Conservation (phyloP, 73 alveolate species). For the Symbiodinium pilosum region DNA sequence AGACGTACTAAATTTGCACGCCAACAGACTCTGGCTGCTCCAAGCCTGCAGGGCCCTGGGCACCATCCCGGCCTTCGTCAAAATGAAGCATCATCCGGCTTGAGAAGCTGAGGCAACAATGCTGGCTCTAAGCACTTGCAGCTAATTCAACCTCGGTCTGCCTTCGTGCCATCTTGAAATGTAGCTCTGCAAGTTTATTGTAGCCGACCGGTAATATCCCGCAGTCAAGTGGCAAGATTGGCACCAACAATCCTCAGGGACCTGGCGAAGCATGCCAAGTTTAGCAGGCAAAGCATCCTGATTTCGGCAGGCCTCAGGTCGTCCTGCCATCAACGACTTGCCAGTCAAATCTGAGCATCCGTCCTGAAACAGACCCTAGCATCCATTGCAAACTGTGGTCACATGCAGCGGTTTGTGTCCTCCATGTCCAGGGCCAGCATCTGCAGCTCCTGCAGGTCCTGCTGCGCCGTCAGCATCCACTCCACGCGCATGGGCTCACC, state of each 20-base stretch:
- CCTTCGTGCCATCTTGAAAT: not conserved
- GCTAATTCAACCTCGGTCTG: not conserved
- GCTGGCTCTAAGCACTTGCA: too few relatives aligned
- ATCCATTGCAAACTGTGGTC: too few relatives aligned
- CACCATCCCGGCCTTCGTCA: slow-evolving; percentile 37
- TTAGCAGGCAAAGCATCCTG: not conserved
- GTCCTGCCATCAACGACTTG: not conserved
- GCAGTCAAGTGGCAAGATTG: slow-evolving; percentile 26
- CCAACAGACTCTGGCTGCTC: too few relatives aligned
- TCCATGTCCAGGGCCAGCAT: slow-evolving; percentile 61
- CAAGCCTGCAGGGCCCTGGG: slow-evolving; percentile 2
- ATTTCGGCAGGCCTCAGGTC: not conserved
- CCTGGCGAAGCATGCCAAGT: not conserved
- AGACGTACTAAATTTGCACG: too few relatives aligned
- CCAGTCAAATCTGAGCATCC: not conserved
- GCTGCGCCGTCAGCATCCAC: slow-evolving; percentile 49
- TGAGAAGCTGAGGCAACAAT: too few relatives aligned
- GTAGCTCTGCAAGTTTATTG: not conserved
- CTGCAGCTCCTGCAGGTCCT: slow-evolving; percentile 27
- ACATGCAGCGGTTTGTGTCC: not conserved
- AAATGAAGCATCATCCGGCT: not conserved
- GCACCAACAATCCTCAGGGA: slow-evolving; percentile 27
- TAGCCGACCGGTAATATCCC: not conserved
- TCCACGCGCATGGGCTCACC: slow-evolving; percentile 79
- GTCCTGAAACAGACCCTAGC: not conserved